Evolutionary conservation across 2,329 filamentous ascomycete genomes (phyloP), one percentile per base, ranked within the genome.

Genomic region (Calonectria montana): DNA sequence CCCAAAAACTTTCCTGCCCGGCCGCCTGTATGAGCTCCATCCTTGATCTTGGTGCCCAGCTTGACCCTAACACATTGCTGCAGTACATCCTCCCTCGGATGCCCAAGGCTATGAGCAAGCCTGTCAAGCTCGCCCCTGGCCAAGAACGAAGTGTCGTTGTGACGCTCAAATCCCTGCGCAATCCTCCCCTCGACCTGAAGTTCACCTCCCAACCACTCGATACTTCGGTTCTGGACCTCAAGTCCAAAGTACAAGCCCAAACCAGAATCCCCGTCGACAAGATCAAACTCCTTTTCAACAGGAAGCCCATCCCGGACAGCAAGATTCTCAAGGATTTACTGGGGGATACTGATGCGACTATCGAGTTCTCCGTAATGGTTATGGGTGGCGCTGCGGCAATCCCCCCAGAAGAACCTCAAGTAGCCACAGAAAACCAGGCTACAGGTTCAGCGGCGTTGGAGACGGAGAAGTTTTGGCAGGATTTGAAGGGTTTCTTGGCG

Each of bases 351-450:
- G 79, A 80, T 4, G 87, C 77, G 76, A 83, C 77, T 1, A 87
- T 96, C 0, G 95, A 98, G 82, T 92, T 98, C 74, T 91, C 91
- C 1, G 89, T 98, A 67, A 98, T 98, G 95, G 88, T 98, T 23
- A 91, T 98, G 81, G 94, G 93, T 3, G 95, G 94, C 25, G 84
- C 86, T 15, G 85, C 86, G 43, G 86, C 85, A 0, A 85, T 86
- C 57, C 82, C 84, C 66, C 84, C 84, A 37, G 85, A 84, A 70
- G 81, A 84, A 75, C 74, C 77, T n/a, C 79, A 84, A 61, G 86
- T 81, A 39, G 62, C 74, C 18, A 74, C 75, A 4, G 72, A 77
- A 16, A 70, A 67, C 4, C 66, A 72, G 55, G 68, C 79, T 9
- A 75, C 87, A n/a, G 91, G 89, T 75, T 89, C 89, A 39, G 89